These are phyloP conservation scores for Massarina eburnea DNA, from an alignment of 2,329 filamentous ascomycete genomes.

Conservation along the genomic window DNA sequence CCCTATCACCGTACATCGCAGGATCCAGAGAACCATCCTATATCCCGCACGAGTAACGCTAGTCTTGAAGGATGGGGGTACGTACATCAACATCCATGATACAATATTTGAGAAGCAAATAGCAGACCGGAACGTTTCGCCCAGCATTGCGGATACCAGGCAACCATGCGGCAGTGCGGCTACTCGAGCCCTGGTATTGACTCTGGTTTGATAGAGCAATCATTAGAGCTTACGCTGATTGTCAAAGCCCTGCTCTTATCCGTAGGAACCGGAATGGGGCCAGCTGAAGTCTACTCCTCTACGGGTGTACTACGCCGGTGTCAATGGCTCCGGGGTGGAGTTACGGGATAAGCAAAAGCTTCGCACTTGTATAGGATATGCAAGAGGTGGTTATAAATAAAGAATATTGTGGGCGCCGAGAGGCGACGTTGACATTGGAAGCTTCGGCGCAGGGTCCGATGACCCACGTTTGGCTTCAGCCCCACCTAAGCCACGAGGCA, in stretches of 20 bases:
- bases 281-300: background rate
- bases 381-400: background rate
- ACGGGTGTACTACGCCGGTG: no score
- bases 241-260: background rate
- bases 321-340: no score
- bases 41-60: background rate
- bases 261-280: background rate
- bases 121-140: background rate
- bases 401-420: background rate
- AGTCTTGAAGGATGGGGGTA: background rate
- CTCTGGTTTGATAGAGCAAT: background rate
- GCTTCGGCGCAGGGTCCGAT: no score
- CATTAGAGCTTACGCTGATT: background rate
- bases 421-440: no score
- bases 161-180: slow-evolving; percentile 7
- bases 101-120: background rate
- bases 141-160: background rate
- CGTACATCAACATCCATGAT: background rate
- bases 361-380: background rate
- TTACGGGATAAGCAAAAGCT: background rate
- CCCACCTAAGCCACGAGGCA: background rate
- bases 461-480: background rate
- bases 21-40: background rate
- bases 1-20: background rate
- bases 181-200: background rate